These are phyloP conservation scores for Monilinia polystroma DNA, from an alignment of 2,329 filamentous ascomycete genomes.

Conservation along the genomic window DNA sequence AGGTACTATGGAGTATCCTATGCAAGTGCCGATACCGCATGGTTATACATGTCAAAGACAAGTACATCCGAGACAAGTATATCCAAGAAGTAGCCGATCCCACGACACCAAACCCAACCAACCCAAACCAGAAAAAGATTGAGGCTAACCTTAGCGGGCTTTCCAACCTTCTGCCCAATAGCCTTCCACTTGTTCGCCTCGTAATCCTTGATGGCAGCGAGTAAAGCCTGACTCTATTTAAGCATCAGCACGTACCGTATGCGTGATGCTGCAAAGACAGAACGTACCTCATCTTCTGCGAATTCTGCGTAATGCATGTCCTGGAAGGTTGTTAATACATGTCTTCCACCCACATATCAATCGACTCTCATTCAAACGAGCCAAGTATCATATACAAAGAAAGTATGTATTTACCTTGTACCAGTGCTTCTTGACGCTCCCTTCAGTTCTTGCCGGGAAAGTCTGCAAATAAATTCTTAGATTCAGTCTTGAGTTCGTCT, in stretches of 20 bases:
- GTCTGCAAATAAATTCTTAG: conserved; percentile 53
- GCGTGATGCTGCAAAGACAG: conserved; percentile 12
- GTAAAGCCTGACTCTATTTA: conserved; percentile 55
- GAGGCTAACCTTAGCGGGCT: conserved; percentile 79
- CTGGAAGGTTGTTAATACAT: conserved; percentile 46
- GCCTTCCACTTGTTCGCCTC: conserved; percentile 98
- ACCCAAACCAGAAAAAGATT: conserved; percentile 8
- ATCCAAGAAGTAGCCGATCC: no score
- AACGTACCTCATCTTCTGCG: conserved; percentile 84
- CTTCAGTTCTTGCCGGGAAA: conserved; percentile 90
- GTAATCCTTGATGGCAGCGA: conserved; percentile 97
- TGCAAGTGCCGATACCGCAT: not conserved
- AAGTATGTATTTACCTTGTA: conserved; percentile 68
- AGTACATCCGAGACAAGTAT: not conserved
- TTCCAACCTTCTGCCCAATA: conserved; percentile 94
- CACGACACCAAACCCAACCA: not conserved
- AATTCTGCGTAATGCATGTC: conserved; percentile 99
- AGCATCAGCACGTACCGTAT: conserved; percentile 34
- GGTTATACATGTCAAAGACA: not conserved
- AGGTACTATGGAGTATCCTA: not conserved
- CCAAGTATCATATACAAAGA: not conserved
- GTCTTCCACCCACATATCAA: not conserved
- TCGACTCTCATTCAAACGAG: conserved; percentile 19
- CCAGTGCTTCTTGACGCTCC: conserved; percentile 99
- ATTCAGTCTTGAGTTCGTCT: conserved; percentile 25